phyloP scores from a whole-genome alignment of 495 filamentous ascomycete species.

The Penicillium atrosanguineum region DNA sequence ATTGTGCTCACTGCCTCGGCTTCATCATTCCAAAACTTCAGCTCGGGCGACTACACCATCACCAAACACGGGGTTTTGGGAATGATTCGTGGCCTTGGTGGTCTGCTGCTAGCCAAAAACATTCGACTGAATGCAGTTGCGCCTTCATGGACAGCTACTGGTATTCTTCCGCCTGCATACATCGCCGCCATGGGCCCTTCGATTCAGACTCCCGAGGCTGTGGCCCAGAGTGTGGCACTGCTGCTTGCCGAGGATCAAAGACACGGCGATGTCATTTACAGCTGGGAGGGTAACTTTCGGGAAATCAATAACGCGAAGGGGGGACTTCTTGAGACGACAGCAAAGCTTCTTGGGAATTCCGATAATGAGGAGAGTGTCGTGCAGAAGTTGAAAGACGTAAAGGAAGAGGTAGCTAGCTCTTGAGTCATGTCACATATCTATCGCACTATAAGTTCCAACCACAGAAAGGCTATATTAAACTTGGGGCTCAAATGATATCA shows the following conservation, averaged over 20 bases:
- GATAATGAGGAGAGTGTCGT: slow-evolving; percentile 17
- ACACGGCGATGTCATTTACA: slow-evolving; percentile 39
- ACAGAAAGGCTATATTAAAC: too few species aligned
- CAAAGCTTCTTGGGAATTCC: slow-evolving; percentile 8
- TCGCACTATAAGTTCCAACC: too few species aligned
- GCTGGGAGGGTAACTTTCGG: slow-evolving; percentile 33
- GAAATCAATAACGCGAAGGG: slow-evolving; percentile 37
- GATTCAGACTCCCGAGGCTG: slow-evolving; percentile 32
- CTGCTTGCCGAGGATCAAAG: slow-evolving; percentile 34
- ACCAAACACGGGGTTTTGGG: slow-evolving; percentile 42
- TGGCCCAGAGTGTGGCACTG: slow-evolving; percentile 35
- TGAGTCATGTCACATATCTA: neutral
- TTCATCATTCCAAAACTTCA: slow-evolving; percentile 38
- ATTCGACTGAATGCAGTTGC: slow-evolving; percentile 41
- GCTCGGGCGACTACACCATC: slow-evolving; percentile 33
- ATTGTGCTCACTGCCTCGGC: slow-evolving; percentile 40
- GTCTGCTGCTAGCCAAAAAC: slow-evolving; percentile 5
- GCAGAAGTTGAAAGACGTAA: neutral
- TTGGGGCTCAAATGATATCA: too few species aligned
- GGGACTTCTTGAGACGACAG: slow-evolving; percentile 21
- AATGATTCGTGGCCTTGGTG: slow-evolving; percentile 29
- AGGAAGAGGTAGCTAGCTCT: neutral
- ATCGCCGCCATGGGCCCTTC: slow-evolving; percentile 21
- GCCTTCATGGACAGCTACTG: slow-evolving; percentile 44
- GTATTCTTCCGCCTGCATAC: slow-evolving; percentile 23